phyloP scores from a whole-genome alignment of 352 stramenopile species.

The Poterioochromonas sp. region DNA sequence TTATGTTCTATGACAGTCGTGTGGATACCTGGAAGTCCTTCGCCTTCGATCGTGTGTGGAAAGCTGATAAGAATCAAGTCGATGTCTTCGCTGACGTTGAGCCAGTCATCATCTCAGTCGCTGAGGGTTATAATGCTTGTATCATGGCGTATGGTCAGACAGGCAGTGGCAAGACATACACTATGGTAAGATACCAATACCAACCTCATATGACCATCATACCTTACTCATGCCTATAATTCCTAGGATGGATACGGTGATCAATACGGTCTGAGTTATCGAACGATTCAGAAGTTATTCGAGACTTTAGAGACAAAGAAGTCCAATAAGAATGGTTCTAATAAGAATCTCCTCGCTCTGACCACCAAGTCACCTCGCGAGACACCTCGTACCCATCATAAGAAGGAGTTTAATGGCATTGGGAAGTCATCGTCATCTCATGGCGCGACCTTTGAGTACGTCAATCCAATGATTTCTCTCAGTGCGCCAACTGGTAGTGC shows the following conservation, averaged over 20 bases:
- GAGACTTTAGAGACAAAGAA: conserved; percentile 20
- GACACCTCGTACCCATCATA: too few species aligned
- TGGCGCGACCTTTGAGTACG: too few species aligned
- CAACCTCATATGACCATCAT: too few species aligned
- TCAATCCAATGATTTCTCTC: too few species aligned
- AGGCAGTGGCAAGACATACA: conserved; percentile 92
- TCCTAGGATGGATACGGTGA: conserved; percentile 50
- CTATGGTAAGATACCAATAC: too few species aligned
- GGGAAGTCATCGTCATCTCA: too few species aligned
- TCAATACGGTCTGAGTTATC: conserved; percentile 40
- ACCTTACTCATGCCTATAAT: too few species aligned
- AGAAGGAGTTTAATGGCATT: too few species aligned
- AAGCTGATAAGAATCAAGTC: conserved; percentile 1
- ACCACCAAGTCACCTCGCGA: too few species aligned
- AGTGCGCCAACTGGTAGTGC: too few species aligned
- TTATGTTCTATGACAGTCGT: conserved; percentile 58
- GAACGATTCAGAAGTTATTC: conserved; percentile 34
- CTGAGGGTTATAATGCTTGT: conserved; percentile 97
- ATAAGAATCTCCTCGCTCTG: too few species aligned
- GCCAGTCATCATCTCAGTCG: conserved; percentile 5
- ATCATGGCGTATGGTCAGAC: conserved; percentile 98
- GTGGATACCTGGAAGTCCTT: conserved; percentile 20
- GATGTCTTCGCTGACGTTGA: conserved; percentile 33
- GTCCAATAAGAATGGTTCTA: too few species aligned
- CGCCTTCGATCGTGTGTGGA: conserved; percentile 24